Conservation (phyloP, 108 stramenopile species). For the Stephanodiscus minutulus region DNA sequence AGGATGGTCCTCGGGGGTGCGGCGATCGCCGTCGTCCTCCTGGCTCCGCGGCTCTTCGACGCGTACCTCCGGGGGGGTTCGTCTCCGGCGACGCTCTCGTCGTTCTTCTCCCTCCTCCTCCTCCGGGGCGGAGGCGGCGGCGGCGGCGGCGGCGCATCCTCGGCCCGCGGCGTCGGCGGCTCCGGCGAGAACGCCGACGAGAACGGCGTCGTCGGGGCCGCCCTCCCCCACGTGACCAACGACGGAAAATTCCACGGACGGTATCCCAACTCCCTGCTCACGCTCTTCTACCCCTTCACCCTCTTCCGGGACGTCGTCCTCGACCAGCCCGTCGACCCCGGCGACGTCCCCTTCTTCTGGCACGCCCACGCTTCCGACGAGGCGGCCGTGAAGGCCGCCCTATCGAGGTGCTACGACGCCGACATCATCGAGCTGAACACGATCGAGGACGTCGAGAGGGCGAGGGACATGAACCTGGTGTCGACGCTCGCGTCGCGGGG, state of each 20-base stretch:
- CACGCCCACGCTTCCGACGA: constrained; percentile 45
- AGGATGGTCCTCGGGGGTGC: constrained; percentile 17
- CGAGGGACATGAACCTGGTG: constrained; percentile 42
- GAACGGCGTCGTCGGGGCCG: not conserved
- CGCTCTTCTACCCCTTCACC: constrained; percentile 57
- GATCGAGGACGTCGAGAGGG: constrained; percentile 38
- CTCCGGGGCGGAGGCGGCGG: too few species aligned
- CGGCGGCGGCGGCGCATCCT: too few species aligned
- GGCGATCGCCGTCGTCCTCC: not conserved
- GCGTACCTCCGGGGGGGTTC: constrained; percentile 1
- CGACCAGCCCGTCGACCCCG: constrained; percentile 48
- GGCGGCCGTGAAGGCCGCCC: constrained; percentile 31
- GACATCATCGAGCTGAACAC: constrained; percentile 49
- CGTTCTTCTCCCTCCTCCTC: not conserved
- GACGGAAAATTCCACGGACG: constrained; percentile 54
- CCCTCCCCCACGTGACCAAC: constrained; percentile 15
- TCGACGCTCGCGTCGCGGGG: constrained; percentile 23
- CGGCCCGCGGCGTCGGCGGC: too few species aligned
- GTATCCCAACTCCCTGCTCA: constrained; percentile 58
- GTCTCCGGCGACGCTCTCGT: too few species aligned
- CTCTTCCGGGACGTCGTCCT: constrained; percentile 55
- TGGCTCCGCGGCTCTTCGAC: constrained; percentile 19
- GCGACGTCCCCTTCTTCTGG: constrained; percentile 61
- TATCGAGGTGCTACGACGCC: constrained; percentile 51
- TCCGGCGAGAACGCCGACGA: not conserved